Conservation (phyloP, 192 early-diverging fungal species). For the Backusella circina region DNA sequence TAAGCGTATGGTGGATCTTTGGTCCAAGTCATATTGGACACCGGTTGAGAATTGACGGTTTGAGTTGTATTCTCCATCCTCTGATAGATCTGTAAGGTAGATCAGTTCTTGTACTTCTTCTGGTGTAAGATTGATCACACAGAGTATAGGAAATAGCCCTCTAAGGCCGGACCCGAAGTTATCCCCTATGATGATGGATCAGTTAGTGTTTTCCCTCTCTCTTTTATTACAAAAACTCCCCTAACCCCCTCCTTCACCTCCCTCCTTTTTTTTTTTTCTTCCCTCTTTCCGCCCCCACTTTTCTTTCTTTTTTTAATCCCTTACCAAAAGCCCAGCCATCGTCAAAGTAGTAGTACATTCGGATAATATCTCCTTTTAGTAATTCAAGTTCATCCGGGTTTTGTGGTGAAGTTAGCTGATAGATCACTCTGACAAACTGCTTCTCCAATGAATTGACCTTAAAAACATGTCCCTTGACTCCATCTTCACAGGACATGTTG, state of each 20-base stretch:
- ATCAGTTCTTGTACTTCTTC: conserved; percentile 13
- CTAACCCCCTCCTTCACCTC: neutral
- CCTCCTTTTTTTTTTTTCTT: neutral
- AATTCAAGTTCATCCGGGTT: conserved; percentile 19
- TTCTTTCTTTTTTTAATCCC: neutral
- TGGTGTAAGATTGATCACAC: conserved; percentile 11
- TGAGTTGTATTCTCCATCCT: conserved; percentile 2
- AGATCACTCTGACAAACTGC: conserved; percentile 5
- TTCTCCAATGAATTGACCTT: conserved; percentile 7
- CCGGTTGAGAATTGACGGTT: conserved; percentile 1
- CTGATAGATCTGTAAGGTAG: conserved; percentile 1
- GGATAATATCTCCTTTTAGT: conserved; percentile 19
- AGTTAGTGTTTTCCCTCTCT: neutral
- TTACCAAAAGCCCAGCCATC: conserved; percentile 31
- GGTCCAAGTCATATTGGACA: neutral
- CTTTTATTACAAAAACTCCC: neutral
- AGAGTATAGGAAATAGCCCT: conserved; percentile 25
- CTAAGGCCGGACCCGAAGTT: conserved; percentile 19
- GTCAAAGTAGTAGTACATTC: conserved; percentile 25
- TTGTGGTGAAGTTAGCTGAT: conserved; percentile 10
- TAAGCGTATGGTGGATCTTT: neutral
- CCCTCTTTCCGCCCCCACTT: neutral
- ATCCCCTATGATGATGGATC: conserved; percentile 11
- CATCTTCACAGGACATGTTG: neutral
- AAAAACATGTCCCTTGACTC: neutral